Evolutionary conservation across 495 filamentous ascomycete species (phyloP).

Genomic region (Xylaria nigripes): DNA sequence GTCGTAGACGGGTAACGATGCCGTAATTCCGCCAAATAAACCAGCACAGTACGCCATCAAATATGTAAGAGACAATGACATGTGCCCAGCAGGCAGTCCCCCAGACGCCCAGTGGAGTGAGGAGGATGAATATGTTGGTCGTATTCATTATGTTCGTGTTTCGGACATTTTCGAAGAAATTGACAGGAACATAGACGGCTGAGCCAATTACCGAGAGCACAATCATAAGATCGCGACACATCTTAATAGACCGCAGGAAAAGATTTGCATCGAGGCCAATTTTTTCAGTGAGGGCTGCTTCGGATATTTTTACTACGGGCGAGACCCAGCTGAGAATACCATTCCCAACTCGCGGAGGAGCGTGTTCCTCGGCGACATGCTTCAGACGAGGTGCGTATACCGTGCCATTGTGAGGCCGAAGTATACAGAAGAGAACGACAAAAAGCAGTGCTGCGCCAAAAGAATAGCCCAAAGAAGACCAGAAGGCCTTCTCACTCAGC

Average conservation of each 20-base stretch:
- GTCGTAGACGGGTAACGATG: constrained; percentile 50
- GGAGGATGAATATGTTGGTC: constrained; percentile 28
- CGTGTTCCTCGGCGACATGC: constrained; percentile 67
- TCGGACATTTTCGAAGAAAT: constrained; percentile 49
- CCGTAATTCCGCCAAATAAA: constrained; percentile 74
- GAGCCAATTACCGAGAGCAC: constrained; percentile 60
- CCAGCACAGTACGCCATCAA: constrained; percentile 56
- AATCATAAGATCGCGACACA: constrained; percentile 73
- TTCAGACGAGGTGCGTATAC: constrained; percentile 78
- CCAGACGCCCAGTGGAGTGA: constrained; percentile 39
- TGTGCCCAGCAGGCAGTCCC: constrained; percentile 58
- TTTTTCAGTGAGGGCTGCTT: constrained; percentile 56
- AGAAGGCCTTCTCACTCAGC: constrained; percentile 47
- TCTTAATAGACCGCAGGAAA: constrained; percentile 66
- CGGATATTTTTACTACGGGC: constrained; percentile 58
- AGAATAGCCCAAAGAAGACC: constrained; percentile 62
- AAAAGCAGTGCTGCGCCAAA: constrained; percentile 46
- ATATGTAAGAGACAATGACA: constrained; percentile 62
- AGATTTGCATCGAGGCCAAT: constrained; percentile 70
- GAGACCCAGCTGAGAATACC: constrained; percentile 66
- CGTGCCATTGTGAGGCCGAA: constrained; percentile 66
- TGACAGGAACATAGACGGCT: constrained; percentile 64
- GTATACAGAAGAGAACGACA: constrained; percentile 60
- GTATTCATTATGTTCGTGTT: constrained; percentile 43
- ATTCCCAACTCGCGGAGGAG: constrained; percentile 64